Evolutionary conservation across 2,329 filamentous ascomycete genomes (phyloP), one percentile per base, ranked within the genome.

Genomic region (Clonostachys chloroleuca): DNA sequence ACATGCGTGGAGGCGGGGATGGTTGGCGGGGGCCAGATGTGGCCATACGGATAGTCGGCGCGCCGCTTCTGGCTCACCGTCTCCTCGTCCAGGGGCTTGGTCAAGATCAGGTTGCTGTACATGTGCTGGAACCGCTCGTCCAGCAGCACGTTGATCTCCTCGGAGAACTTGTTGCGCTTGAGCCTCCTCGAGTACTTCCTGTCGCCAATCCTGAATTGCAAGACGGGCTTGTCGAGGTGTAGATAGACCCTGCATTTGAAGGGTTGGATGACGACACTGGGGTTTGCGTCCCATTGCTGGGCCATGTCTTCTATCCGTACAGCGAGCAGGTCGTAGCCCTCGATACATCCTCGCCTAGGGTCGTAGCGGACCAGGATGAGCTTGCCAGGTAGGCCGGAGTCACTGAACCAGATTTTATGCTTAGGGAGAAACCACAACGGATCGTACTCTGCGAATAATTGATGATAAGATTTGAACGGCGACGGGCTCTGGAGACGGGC

Each of bases 321-420:
- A 2, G 87, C 89, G 5, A 92, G 70, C 14, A 96, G 69, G 14
- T 85, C 80, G 60, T 92, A 90, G 4, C 82, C 90, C 66, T 94
- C 88, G 47, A 96, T 95, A 55, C 83, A 84, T 14, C 85, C 87
- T 40, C 81, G 75, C 5, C 79, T 69, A 42, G 83, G 78, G 60
- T 96, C 83, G 59, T 91, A 96, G 12, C 87, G 83, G n/a, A 79
- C 77, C 37, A 96, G 59, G 24, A 95, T 75, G 40, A 96, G 65
- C 60, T 86, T 87, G 1, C 92, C 92, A 2, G 79, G 84, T 43
- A 89, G 75, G 33, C 84, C 78, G 3, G 74, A 77, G 63, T 96
- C 89, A 49, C 83, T 80, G 59, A 96, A 92, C 92, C 92, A 96
- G 52, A 96, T 73, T 64, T 88, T 92, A 60, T 88, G 75, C 45